Conservation (phyloP, 2,329 filamentous ascomycete species). For the Mycosphaerella sp. region DNA sequence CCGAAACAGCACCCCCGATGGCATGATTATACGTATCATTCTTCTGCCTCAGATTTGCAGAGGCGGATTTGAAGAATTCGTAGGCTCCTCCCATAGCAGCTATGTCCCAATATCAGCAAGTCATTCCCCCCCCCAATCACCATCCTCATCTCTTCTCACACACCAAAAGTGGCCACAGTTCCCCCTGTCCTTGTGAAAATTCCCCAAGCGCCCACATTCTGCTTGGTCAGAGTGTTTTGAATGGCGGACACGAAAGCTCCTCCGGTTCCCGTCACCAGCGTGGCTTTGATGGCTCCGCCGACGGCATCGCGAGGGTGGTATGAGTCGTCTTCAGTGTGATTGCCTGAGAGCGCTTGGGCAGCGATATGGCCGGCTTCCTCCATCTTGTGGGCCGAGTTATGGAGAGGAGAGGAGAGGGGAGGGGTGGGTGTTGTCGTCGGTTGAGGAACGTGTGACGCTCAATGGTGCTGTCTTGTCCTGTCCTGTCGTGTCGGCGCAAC, state of each 20-base stretch:
- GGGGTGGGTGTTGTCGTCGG: not conserved
- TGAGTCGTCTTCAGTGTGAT: slow-evolving; percentile 16
- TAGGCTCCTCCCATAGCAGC: slow-evolving; percentile 69
- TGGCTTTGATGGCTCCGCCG: slow-evolving; percentile 58
- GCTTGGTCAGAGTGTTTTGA: slow-evolving; percentile 78
- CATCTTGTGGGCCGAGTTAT: slow-evolving; percentile 40
- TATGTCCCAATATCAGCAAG: slow-evolving; percentile 35
- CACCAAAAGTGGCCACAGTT: slow-evolving; percentile 64
- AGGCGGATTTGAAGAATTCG: slow-evolving; percentile 67
- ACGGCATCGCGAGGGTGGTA: slow-evolving; percentile 74
- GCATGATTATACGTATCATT: slow-evolving; percentile 71
- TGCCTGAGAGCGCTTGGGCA: slow-evolving; percentile 37
- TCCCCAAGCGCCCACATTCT: slow-evolving; percentile 73
- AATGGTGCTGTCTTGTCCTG: not conserved
- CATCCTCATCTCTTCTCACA: slow-evolving; percentile 3
- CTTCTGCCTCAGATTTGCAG: slow-evolving; percentile 79
- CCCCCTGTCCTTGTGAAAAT: slow-evolving; percentile 74
- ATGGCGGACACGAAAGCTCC: slow-evolving; percentile 70
- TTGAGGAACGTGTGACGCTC: not conserved
- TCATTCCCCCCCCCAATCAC: not conserved
- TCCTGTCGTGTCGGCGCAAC: too few species aligned
- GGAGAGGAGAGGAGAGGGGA: not conserved
- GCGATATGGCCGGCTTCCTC: slow-evolving; percentile 34
- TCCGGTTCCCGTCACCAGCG: slow-evolving; percentile 57
- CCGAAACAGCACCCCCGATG: slow-evolving; percentile 70